Evolutionary conservation across 2,329 filamentous ascomycete genomes (phyloP).

Genomic region (Penicillium nordicum): DNA sequence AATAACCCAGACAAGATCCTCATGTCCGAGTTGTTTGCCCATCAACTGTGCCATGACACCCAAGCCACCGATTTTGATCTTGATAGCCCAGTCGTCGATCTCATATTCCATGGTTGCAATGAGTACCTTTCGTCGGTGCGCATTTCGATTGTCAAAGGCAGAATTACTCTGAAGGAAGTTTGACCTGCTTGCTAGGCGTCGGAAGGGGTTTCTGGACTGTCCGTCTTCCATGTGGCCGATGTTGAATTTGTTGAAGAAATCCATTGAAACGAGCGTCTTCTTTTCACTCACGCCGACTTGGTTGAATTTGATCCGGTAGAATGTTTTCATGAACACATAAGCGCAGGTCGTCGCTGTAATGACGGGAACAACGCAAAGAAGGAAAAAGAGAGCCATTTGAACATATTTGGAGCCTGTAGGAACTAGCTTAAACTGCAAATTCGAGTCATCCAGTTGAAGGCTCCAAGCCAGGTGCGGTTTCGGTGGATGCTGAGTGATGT

Average conservation of each 20-base stretch:
- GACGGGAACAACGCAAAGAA: constrained; percentile 55
- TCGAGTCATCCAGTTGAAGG: constrained; percentile 55
- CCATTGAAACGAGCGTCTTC: constrained; percentile 39
- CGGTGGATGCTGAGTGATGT: constrained; percentile 56
- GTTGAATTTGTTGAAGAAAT: constrained; percentile 37
- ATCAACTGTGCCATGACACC: constrained; percentile 69
- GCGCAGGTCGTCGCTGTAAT: constrained; percentile 50
- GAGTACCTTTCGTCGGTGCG: constrained; percentile 54
- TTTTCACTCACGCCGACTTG: constrained; percentile 54
- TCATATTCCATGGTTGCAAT: constrained; percentile 72
- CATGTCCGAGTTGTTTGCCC: constrained; percentile 62
- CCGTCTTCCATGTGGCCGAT: constrained; percentile 23
- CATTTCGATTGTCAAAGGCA: constrained; percentile 31
- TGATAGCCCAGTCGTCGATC: constrained; percentile 67
- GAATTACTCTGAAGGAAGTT: constrained; percentile 38
- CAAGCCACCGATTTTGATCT: constrained; percentile 68
- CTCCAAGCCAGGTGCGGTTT: constrained; percentile 55
- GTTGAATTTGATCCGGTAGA: constrained; percentile 64
- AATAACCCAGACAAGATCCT: constrained; percentile 64
- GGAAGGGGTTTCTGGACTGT: constrained; percentile 33
- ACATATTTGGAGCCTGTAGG: constrained; percentile 53
- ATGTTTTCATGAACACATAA: constrained; percentile 58
- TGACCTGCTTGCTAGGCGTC: constrained; percentile 35
- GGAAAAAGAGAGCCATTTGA: constrained; percentile 54
- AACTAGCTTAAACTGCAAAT: constrained; percentile 50